These are phyloP conservation scores for Ogataea zsoltii DNA, from an alignment of 805 yeast species.

Conservation along the genomic window DNA sequence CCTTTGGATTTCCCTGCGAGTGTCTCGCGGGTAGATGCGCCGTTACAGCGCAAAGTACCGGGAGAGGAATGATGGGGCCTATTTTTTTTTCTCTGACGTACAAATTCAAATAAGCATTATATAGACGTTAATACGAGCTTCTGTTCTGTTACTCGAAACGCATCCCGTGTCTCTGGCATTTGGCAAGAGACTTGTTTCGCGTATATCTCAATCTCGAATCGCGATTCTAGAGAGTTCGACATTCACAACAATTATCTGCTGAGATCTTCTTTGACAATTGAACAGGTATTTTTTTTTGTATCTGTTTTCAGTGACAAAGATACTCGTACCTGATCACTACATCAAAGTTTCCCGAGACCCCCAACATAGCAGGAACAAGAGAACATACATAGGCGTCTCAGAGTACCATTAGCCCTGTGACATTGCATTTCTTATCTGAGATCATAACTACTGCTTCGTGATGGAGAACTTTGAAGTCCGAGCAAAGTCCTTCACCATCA, in stretches of 20 bases:
- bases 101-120: no score
- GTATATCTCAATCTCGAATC: not conserved
- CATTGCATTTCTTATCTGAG: not conserved
- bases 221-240: not conserved
- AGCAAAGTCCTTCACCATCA: conserved; percentile 82
- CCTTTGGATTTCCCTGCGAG: no score
- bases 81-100: no score
- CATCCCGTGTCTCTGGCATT: not conserved
- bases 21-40: no score
- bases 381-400: no score
- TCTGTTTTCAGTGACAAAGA: no score
- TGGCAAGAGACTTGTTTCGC: not conserved
- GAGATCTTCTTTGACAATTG: no score
- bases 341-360: not conserved
- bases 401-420: not conserved
- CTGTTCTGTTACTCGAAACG: not conserved
- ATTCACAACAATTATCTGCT: no score
- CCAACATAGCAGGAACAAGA: no score
- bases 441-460: not conserved
- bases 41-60: not conserved
- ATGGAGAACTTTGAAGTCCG: conserved; percentile 94
- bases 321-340: no score
- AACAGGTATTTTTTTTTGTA: no score
- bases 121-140: not conserved
- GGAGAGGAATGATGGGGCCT: not conserved